Base-by-base conservation (phyloP, 495 filamentous ascomycete species). In the Talaromyces adpressus region DNA sequence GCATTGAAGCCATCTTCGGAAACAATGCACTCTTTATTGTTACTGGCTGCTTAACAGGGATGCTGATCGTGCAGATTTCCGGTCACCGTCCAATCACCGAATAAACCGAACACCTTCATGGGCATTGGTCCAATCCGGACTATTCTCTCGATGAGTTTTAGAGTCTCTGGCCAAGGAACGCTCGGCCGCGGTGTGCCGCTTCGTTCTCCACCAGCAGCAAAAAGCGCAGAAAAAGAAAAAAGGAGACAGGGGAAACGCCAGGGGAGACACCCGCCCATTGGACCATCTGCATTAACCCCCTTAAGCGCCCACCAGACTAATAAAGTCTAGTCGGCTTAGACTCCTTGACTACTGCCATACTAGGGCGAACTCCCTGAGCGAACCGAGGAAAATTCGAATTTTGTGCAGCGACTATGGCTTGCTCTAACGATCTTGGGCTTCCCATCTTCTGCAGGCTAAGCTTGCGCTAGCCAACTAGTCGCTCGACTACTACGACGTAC, bases 121-220 rank as follows among this genome's bases (percentile, higher is more conserved):
- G 14, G 36, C 14, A 41, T 14, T 41, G 36, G 36, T 27, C 27
- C 27, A 27, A 27, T 27, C 27, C 27, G 27, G 27, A 27, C 45
- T 41, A 11, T 12, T 41, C 36, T 18, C n/a, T 47, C 16, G 27
- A 29, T 25, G 27, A 30, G n/a, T n/a, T n/a, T n/a, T n/a, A n/a
- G n/a, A n/a, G 29, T 30, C 29, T 30, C 6, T 30, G 16, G 7
- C 41, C 41, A 45, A 49, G n/a, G 45, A 8, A 20, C 45, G 45
- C 45, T 49, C 45, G 45, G 45, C n/a, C 45, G 45, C 18, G 45
- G 11, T 56, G 52, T 56, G 52, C 52, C 52, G 52, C 52, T 56
- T 29, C 22, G 52, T 56, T 41, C 52, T 27, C 52, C 52, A 56
- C 52, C 27, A 30, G 2, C 49, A 56, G 23, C 22, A 14, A 29